A percentile compares a stretch with the other conserved stretches of the same genome.
phyloP scores from a whole-genome alignment of 257 asterid species.

The Cinchona pubescens region DNA sequence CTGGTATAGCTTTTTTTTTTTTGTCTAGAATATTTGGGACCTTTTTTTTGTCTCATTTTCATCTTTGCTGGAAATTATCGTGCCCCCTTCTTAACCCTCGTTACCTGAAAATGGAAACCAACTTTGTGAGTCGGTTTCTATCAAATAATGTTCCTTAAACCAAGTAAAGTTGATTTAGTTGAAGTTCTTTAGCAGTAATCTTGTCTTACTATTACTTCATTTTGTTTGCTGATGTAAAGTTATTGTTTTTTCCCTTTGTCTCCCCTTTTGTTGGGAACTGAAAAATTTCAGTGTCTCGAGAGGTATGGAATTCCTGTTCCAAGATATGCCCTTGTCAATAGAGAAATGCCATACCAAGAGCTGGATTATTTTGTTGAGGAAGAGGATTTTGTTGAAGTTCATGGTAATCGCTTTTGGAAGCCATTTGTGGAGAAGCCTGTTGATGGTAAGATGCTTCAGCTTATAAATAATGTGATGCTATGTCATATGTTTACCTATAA shows the following conservation, averaged over 20 bases:
- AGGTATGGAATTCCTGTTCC: conserved; percentile 88
- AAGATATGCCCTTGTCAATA: conserved; percentile 81
- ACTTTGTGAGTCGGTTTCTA: neutral
- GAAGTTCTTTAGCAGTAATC: neutral
- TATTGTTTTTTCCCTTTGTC: neutral
- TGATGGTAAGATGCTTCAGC: conserved; percentile 50
- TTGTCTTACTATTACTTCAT: neutral
- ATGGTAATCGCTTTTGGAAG: conserved; percentile 80
- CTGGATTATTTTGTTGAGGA: conserved; percentile 85
- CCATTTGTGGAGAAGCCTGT: conserved; percentile 99
- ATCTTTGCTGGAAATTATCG: neutral
- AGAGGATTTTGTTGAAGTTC: conserved; percentile 94
- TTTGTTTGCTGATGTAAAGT: conserved; percentile 6
- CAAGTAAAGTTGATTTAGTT: neutral
- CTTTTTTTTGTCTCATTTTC: neutral
- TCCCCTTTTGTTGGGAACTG: conserved; percentile 15
- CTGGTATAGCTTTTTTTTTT: neutral
- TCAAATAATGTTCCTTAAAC: neutral
- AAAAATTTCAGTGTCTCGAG: conserved; percentile 65
- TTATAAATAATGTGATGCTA: neutral
- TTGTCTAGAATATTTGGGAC: neutral
- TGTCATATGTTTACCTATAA: neutral
- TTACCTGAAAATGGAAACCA: neutral
- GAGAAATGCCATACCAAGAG: conserved; percentile 77
- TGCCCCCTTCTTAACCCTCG: neutral